Evolutionary conservation across 2,329 filamentous ascomycete genomes (phyloP).

Genomic region (Ophiocordyceps camponoti-leonardi): DNA sequence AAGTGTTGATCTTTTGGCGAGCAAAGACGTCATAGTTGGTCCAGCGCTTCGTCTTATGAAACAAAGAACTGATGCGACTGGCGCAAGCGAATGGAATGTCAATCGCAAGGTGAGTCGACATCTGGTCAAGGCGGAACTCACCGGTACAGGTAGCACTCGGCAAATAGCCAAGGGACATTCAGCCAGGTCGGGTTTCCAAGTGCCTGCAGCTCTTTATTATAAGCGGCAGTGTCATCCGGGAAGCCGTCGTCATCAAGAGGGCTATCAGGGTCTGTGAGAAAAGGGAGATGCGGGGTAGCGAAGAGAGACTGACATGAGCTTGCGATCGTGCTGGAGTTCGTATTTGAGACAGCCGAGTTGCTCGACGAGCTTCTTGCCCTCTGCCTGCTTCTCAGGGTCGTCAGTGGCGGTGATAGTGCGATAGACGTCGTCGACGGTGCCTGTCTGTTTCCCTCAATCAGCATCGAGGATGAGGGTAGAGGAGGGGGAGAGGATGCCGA

Average conservation of each 20-base stretch:
- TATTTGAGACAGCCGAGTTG: slow-evolving; percentile 76
- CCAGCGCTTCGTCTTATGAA: slow-evolving; percentile 66
- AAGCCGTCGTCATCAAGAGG: slow-evolving; percentile 63
- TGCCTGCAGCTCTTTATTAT: slow-evolving; percentile 71
- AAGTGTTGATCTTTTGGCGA: slow-evolving; percentile 79
- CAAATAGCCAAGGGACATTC: slow-evolving; percentile 70
- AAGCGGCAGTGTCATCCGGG: slow-evolving; percentile 62
- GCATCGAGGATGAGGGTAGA: not conserved
- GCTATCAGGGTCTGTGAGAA: slow-evolving; percentile 19
- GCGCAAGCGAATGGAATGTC: not conserved
- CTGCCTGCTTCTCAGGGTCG: slow-evolving; percentile 47
- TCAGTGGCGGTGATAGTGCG: slow-evolving; percentile 44
- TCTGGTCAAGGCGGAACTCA: slow-evolving; percentile 10
- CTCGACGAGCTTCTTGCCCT: slow-evolving; percentile 76
- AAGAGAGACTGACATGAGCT: slow-evolving; percentile 42
- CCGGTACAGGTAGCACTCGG: slow-evolving; percentile 90
- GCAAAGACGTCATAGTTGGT: slow-evolving; percentile 79
- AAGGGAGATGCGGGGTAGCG: not conserved
- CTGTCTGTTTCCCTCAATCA: slow-evolving; percentile 40
- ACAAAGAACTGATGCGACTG: slow-evolving; percentile 63
- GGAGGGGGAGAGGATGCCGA: slow-evolving; percentile 20
- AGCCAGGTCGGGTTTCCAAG: slow-evolving; percentile 67
- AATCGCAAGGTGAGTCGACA: not conserved
- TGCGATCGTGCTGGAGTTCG: slow-evolving; percentile 78
- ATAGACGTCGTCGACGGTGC: slow-evolving; percentile 89